Percentiles rank a stretch among this genome's conserved stretches.
phyloP scores from a whole-genome alignment of 768 basidiomycete species.

The Mrakia blollopis region DNA sequence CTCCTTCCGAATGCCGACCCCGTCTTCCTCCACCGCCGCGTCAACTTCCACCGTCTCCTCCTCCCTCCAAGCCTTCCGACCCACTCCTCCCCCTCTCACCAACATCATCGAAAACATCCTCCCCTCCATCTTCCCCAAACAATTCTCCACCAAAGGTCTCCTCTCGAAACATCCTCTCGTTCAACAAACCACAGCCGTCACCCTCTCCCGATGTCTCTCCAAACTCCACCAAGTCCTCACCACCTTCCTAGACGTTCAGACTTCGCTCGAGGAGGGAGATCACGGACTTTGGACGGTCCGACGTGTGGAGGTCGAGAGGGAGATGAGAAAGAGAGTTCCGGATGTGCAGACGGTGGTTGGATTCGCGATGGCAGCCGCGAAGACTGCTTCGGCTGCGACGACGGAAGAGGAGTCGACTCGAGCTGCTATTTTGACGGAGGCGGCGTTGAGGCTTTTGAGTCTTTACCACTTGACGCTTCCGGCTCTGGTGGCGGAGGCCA shows the following conservation, averaged over 20 bases:
- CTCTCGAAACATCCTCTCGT: constrained; percentile 65
- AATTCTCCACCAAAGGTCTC: constrained; percentile 74
- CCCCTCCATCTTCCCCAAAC: constrained; percentile 65
- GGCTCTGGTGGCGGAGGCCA: constrained; percentile 57
- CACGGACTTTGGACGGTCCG: constrained; percentile 70
- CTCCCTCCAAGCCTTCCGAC: constrained; percentile 50
- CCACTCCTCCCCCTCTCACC: constrained; percentile 67
- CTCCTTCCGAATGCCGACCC: constrained; percentile 55
- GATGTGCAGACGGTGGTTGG: constrained; percentile 81
- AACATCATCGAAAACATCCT: constrained; percentile 71
- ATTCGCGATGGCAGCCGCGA: constrained; percentile 59
- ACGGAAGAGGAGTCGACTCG: constrained; percentile 44
- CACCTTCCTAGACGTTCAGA: constrained; percentile 52
- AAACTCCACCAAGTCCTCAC: constrained; percentile 61
- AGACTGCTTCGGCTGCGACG: constrained; percentile 44
- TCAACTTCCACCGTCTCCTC: constrained; percentile 33
- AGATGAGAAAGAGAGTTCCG: constrained; percentile 69
- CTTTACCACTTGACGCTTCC: constrained; percentile 78
- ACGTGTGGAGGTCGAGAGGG: constrained; percentile 64
- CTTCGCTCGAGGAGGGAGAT: constrained; percentile 57
- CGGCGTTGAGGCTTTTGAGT: constrained; percentile 72
- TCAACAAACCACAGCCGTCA: constrained; percentile 76
- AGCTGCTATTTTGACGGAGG: constrained; percentile 62
- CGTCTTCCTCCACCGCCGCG: constrained; percentile 39
- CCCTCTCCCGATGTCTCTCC: constrained; percentile 65